Base-by-base conservation (phyloP, 2,329 filamentous ascomycete genomes). In the Ilyonectria mors-panacis region DNA sequence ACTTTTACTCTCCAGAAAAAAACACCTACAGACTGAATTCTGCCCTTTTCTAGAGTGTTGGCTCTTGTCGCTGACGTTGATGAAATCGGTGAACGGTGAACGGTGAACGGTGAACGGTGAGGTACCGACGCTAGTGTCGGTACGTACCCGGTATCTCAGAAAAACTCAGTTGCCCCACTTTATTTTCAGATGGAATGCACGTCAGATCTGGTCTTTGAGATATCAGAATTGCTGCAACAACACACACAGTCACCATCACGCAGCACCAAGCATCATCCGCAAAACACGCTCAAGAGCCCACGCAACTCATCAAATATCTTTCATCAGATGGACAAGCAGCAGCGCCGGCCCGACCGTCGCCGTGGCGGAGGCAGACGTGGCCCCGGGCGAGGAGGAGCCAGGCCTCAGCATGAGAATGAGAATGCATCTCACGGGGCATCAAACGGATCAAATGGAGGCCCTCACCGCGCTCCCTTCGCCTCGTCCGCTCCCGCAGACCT, bases 241-340 rank as follows among this genome's bases (percentile, higher is more conserved):
- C 39, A 42, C 39, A 42, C 39, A 8, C 39, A 42, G 39, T 42
- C 17, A n/a, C 17, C 15, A 42, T n/a, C 39, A n/a, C 39, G 15
- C 39, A 42, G 5, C 39, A 17, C 17, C 4, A n/a, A n/a, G 4
- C 39, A 8, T 42, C 15, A n/a, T 3, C 39, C n/a, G n/a, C 39
- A n/a, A n/a, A 4, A 42, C 39, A n/a, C 7, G 5, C 15, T 8
- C 39, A 6, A 42, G 5, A n/a, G 2, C 15, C 15, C 15, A 6
- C 39, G n/a, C 15, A 8, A n/a, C 39, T 42, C 15, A 8, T n/a
- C 15, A 42, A 17, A 42, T 7, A 42, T 6, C n/a, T 19, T 53
- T 7, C 13, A 23, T 23, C n/a, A 30, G n/a, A 53, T 53, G 50
- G 50, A 53, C 50, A 53, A 53, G 50, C 50, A 53, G 50, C 50